Conservation (phyloP, 495 filamentous ascomycete genomes). For the Talaromyces trachyspermus region DNA sequence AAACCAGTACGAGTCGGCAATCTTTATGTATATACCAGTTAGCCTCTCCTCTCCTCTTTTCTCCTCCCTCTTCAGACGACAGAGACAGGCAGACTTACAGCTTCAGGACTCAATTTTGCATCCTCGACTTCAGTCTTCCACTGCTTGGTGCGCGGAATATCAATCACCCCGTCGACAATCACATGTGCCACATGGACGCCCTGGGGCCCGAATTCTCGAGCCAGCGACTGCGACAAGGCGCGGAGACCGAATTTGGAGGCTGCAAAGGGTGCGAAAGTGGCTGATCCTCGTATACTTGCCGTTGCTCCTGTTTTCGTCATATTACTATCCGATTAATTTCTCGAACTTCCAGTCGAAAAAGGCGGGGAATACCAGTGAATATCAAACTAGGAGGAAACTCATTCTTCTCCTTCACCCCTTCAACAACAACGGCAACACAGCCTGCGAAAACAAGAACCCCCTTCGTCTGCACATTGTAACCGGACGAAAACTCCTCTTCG, state of each 20-base stretch:
- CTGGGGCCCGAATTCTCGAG: conserved; percentile 80
- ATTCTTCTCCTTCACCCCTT: conserved; percentile 26
- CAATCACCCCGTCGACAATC: conserved; percentile 84
- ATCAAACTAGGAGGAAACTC: conserved; percentile 70
- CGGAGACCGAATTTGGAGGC: conserved; percentile 75
- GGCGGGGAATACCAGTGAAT: conserved; percentile 49
- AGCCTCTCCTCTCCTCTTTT: neutral
- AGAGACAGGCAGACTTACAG: conserved; percentile 50
- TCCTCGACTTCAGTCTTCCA: conserved; percentile 54
- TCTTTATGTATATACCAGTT: conserved; percentile 43
- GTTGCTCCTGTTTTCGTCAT: conserved; percentile 53
- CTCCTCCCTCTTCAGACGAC: neutral
- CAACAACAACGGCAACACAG: conserved; percentile 64
- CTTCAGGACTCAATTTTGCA: conserved; percentile 71
- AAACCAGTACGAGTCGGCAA: conserved; percentile 85
- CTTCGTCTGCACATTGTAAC: conserved; percentile 50
- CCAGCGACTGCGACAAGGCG: conserved; percentile 69
- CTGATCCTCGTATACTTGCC: conserved; percentile 67
- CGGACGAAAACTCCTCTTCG: conserved; percentile 52
- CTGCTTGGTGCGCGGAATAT: conserved; percentile 63
- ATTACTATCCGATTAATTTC: neutral
- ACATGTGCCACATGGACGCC: conserved; percentile 84
- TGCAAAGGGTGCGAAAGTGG: conserved; percentile 65
- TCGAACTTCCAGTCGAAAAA: neutral
- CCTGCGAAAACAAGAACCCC: conserved; percentile 77